Conservation (phyloP, 23 red algal species). For the Gracilaria gracilis region DNA sequence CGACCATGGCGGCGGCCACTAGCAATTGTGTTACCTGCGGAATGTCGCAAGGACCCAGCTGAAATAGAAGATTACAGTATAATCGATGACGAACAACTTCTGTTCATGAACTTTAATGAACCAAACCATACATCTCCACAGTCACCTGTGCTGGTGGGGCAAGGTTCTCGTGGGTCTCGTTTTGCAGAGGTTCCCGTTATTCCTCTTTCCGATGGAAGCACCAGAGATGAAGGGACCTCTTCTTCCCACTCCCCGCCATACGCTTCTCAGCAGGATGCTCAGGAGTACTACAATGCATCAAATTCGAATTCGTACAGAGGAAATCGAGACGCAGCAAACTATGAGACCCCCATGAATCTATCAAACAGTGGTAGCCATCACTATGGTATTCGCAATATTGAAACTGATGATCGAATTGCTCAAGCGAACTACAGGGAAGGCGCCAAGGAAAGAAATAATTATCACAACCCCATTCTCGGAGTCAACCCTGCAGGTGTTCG, state of each 20-base stretch:
- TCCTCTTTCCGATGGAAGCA: slow-evolving; percentile 42
- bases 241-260: not conserved
- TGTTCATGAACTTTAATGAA: slow-evolving; percentile 8
- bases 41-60: slow-evolving; percentile 60
- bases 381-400: not conserved
- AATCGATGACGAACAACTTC: slow-evolving; percentile 35
- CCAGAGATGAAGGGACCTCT: not conserved
- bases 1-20: slow-evolving; percentile 34
- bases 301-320: not conserved
- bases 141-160: slow-evolving; percentile 21
- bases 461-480: slow-evolving; percentile 30
- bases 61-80: slow-evolving; percentile 54
- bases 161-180: slow-evolving; percentile 9
- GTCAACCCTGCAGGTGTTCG: not conserved
- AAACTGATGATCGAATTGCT: slow-evolving; percentile 34
- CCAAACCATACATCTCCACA: slow-evolving; percentile 28
- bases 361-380: not conserved
- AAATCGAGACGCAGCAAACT: not conserved
- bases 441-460: not conserved
- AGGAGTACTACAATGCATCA: not conserved
- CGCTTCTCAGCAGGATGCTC: slow-evolving; percentile 11
- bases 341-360: not conserved
- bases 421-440: slow-evolving; percentile 21
- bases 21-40: slow-evolving; percentile 59
- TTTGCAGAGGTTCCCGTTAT: slow-evolving; percentile 32